Evolutionary conservation across 2,329 filamentous ascomycete species (phyloP).

Genomic region (Calycina herbarum): DNA sequence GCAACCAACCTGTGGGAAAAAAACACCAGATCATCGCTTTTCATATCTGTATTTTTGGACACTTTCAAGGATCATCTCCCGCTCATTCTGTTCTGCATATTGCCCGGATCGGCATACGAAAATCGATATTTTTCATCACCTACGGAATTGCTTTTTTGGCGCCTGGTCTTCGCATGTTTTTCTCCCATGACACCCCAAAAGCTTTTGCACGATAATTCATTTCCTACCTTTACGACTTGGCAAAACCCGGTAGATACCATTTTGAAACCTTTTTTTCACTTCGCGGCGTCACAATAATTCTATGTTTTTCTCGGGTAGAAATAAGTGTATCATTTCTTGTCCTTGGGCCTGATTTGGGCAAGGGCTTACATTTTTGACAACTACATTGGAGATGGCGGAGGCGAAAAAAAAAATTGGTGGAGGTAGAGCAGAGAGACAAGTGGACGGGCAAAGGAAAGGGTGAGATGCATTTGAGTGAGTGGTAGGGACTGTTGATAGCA

Average conservation of each 20-base stretch:
- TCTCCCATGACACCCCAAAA: slow-evolving; percentile 32
- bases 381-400: slow-evolving; percentile 34
- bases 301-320: slow-evolving; percentile 28
- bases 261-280: slow-evolving; percentile 30
- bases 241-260: slow-evolving; percentile 37
- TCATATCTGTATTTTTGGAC: slow-evolving; percentile 34
- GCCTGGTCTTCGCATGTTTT: slow-evolving; percentile 37
- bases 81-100: slow-evolving; percentile 34
- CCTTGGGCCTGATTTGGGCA: slow-evolving; percentile 15
- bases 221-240: slow-evolving; percentile 38
- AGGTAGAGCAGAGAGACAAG: slow-evolving; percentile 32
- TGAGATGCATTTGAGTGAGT: slow-evolving; percentile 30
- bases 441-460: slow-evolving; percentile 33
- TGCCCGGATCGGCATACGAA: slow-evolving; percentile 33
- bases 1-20: slow-evolving; percentile 23
- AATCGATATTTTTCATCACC: slow-evolving; percentile 24
- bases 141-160: slow-evolving; percentile 35
- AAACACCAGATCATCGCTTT: slow-evolving; percentile 31
- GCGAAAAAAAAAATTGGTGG: slow-evolving; percentile 30
- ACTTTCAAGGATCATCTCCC: slow-evolving; percentile 28
- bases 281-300: slow-evolving; percentile 34
- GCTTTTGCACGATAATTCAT: slow-evolving; percentile 36
- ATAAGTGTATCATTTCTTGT: slow-evolving; percentile 13
- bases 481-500: slow-evolving; percentile 31
- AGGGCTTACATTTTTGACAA: slow-evolving; percentile 13